A percentile compares a stretch with the other conserved stretches of the same genome.
Evolutionary conservation across 257 asterid species (phyloP).

Genomic region (Haberlea rhodopensis): DNA sequence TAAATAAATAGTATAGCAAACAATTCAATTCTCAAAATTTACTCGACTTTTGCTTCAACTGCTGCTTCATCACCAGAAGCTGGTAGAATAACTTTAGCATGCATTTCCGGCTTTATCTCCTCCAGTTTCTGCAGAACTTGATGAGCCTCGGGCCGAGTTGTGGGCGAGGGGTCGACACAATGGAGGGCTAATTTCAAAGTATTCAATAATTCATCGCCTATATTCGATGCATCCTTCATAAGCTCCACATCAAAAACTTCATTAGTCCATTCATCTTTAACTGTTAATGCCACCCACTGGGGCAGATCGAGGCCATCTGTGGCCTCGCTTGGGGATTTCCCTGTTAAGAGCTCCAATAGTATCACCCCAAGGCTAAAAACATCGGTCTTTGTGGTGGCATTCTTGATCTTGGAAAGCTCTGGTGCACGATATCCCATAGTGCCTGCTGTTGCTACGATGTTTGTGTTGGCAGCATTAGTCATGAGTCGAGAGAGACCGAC

Average conservation of each 20-base stretch:
- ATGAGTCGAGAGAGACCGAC: constrained; percentile 46
- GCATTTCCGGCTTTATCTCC: background rate
- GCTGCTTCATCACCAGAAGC: background rate
- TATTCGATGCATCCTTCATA: background rate
- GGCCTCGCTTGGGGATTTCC: constrained; percentile 1
- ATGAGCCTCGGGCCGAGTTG: background rate
- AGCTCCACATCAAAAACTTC: background rate
- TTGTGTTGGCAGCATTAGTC: constrained; percentile 41
- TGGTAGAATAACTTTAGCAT: background rate
- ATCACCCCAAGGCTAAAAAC: background rate
- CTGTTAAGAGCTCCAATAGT: background rate
- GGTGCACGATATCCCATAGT: constrained; percentile 14
- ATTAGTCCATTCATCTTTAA: background rate
- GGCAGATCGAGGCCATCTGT: background rate
- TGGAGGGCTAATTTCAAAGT: background rate
- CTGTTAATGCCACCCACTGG: background rate
- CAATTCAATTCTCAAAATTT: background rate
- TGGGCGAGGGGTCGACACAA: background rate
- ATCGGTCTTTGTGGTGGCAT: background rate
- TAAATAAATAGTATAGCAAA: too few relatives aligned
- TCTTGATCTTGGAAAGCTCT: background rate
- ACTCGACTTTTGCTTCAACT: background rate
- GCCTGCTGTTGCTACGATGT: constrained; percentile 51
- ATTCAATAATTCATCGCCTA: background rate
- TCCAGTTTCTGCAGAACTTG: background rate